phyloP scores from a whole-genome alignment of 2,329 filamentous ascomycete genomes.

The Rhinocladiella similis region DNA sequence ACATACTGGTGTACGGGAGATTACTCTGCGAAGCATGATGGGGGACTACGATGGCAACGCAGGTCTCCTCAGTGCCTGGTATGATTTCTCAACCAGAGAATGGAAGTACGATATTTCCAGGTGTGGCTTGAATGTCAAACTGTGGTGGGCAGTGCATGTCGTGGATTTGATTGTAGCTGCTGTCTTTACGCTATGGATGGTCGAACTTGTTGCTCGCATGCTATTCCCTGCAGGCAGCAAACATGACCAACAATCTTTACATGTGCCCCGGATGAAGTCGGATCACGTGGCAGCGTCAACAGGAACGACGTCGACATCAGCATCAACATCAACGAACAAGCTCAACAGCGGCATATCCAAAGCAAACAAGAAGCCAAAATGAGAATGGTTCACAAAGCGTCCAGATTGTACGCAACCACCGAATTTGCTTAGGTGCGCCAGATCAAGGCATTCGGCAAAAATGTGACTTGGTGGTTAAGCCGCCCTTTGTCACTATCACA shows the following conservation, averaged over 20 bases:
- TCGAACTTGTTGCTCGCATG: conserved; percentile 3
- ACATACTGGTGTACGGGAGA: conserved; percentile 71
- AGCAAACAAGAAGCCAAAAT: too few relatives aligned
- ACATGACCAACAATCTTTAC: not conserved
- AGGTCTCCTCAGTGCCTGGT: conserved; percentile 86
- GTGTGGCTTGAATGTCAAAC: conserved; percentile 78
- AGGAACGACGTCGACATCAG: too few relatives aligned
- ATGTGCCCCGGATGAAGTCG: not conserved
- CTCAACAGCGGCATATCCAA: too few relatives aligned
- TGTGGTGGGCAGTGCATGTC: conserved; percentile 91
- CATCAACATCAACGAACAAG: too few relatives aligned
- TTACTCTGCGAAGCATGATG: conserved; percentile 98
- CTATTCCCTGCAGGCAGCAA: not conserved
- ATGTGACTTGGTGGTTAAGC: too few relatives aligned
- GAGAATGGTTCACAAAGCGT: too few relatives aligned
- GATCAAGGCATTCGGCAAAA: too few relatives aligned
- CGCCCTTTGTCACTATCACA: too few relatives aligned
- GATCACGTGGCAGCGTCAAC: too few relatives aligned
- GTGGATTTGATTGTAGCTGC: conserved; percentile 58
- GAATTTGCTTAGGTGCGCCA: too few relatives aligned
- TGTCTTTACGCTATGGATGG: conserved; percentile 18
- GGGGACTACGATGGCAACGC: conserved; percentile 92
- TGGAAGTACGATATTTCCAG: conserved; percentile 81
- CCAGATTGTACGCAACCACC: too few relatives aligned
- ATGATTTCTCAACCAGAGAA: conserved; percentile 67